Conservation (phyloP, 2,329 filamentous ascomycete species). For the Septoria linicola region DNA sequence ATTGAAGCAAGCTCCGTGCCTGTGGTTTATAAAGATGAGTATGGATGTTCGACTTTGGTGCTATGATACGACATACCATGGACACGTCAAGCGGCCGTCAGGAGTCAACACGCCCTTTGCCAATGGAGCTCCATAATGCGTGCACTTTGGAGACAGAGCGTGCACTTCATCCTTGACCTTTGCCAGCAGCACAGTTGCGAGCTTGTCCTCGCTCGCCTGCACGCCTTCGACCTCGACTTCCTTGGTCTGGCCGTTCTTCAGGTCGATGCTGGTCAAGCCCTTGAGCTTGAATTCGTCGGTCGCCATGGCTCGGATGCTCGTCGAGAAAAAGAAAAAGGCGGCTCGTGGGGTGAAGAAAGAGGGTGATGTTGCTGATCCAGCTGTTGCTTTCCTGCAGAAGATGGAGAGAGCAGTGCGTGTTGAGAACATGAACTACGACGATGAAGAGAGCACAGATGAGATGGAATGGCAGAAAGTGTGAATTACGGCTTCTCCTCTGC, state of each 20-base stretch:
- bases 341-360: background rate
- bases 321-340: conserved; percentile 21
- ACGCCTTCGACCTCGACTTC: conserved; percentile 91
- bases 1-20: conserved; percentile 95
- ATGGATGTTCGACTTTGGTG: no score
- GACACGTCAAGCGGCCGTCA: conserved; percentile 82
- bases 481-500: background rate
- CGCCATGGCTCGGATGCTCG: conserved; percentile 41
- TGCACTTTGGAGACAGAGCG: conserved; percentile 79
- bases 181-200: conserved; percentile 65
- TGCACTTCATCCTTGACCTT: conserved; percentile 74
- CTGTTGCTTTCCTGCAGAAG: conserved; percentile 1
- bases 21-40: no score
- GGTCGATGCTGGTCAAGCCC: conserved; percentile 68
- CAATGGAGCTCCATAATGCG: conserved; percentile 88
- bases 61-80: conserved; percentile 52
- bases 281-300: conserved; percentile 66
- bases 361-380: background rate
- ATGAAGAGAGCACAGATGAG: background rate
- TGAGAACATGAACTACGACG: conserved; percentile 16
- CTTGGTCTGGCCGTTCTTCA: conserved; percentile 78
- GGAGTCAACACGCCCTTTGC: conserved; percentile 80
- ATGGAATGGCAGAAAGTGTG: background rate
- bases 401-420: conserved; percentile 11
- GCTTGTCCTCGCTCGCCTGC: conserved; percentile 65